phyloP scores from a whole-genome alignment of 2,329 filamentous ascomycete species.

The Xylariomycetidae sp. region DNA sequence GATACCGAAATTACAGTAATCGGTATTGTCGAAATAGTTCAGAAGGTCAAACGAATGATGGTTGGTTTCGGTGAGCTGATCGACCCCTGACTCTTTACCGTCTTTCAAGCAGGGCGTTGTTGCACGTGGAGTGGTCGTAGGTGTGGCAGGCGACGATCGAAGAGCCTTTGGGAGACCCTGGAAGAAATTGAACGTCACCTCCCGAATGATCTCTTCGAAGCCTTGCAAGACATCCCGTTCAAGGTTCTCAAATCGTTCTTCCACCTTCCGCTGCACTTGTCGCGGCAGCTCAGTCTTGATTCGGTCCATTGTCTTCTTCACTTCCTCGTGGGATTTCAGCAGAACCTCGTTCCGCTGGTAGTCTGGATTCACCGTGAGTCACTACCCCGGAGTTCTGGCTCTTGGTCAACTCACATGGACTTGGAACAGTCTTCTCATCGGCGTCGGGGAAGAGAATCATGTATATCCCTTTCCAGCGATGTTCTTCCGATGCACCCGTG shows the following conservation, averaged over 20 bases:
- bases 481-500: constrained; percentile 19
- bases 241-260: constrained; percentile 21
- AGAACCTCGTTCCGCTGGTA: too few species aligned
- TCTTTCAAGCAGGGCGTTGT: constrained; percentile 8
- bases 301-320: too few species aligned
- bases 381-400: constrained; percentile 3
- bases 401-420: constrained; percentile 24
- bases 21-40: constrained; percentile 12
- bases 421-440: constrained; percentile 21
- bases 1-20: constrained; percentile 1
- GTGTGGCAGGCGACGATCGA: constrained; percentile 14
- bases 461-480: constrained; percentile 27
- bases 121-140: constrained; percentile 15
- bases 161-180: constrained; percentile 15
- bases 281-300: constrained; percentile 22
- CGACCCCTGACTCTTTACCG: constrained; percentile 2
- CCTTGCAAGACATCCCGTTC: constrained; percentile 16
- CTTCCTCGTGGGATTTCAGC: too few species aligned
- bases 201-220: constrained; percentile 22
- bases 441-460: constrained; percentile 24
- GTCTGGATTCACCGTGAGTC: constrained; percentile 13
- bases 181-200: constrained; percentile 20
- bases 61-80: constrained; percentile 2
- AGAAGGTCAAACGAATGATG: constrained; percentile 12
- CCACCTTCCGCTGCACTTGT: constrained; percentile 21